Evolutionary conservation across 495 filamentous ascomycete genomes (phyloP).

Genomic region (Xanthoparmelia taractica): DNA sequence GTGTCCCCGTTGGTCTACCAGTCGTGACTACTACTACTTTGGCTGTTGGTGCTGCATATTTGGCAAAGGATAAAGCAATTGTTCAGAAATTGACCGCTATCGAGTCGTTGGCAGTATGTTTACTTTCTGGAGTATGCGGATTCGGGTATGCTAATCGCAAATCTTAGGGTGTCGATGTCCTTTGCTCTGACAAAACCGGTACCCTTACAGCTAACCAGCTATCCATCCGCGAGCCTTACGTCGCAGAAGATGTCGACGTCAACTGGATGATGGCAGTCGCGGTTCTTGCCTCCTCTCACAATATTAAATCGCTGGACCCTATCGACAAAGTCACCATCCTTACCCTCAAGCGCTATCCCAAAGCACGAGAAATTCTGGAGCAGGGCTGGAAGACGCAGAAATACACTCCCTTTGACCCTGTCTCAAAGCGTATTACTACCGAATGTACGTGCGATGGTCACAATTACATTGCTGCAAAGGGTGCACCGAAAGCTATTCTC

Average conservation of each 20-base stretch:
- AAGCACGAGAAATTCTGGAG: constrained; percentile 60
- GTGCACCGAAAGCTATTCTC: constrained; percentile 67
- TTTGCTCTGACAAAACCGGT: constrained; percentile 92
- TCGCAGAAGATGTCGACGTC: constrained; percentile 66
- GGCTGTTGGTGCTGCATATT: constrained; percentile 90
- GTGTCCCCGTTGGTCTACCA: constrained; percentile 92
- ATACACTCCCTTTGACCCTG: constrained; percentile 71
- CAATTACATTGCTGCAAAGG: constrained; percentile 61
- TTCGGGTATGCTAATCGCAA: constrained; percentile 1
- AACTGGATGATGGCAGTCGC: constrained; percentile 77
- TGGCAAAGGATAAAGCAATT: constrained; percentile 92
- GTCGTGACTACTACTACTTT: constrained; percentile 94
- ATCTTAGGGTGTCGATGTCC: constrained; percentile 77
- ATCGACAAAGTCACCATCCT: constrained; percentile 72
- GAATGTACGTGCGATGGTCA: constrained; percentile 60
- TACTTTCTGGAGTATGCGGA: constrained; percentile 14
- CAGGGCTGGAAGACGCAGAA: constrained; percentile 67
- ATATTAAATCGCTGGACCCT: constrained; percentile 68
- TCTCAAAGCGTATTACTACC: constrained; percentile 69
- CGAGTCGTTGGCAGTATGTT: constrained; percentile 70
- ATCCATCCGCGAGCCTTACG: constrained; percentile 66
- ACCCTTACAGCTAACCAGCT: constrained; percentile 69
- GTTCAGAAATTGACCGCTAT: constrained; percentile 95
- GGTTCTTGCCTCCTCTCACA: constrained; percentile 67
- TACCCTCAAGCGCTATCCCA: constrained; percentile 65